Evolutionary conservation across 495 filamentous ascomycete species (phyloP).

Genomic region (Penicillium salamii): DNA sequence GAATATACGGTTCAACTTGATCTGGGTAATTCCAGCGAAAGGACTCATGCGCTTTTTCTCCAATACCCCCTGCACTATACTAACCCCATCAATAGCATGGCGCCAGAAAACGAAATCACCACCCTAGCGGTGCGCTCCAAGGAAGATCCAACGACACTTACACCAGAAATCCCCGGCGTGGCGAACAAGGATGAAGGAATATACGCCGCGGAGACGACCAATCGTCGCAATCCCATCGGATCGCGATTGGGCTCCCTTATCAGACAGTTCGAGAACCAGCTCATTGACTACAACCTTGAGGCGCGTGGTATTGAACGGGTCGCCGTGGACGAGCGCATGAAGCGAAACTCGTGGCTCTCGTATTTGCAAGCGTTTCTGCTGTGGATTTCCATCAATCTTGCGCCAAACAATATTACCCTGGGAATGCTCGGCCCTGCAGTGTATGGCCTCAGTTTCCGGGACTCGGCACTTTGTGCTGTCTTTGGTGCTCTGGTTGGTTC

Average conservation of each 20-base stretch:
- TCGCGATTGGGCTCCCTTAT: slow-evolving; percentile 32
- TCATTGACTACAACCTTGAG: slow-evolving; percentile 59
- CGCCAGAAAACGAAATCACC: slow-evolving; percentile 28
- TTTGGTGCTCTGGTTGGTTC: slow-evolving; percentile 62
- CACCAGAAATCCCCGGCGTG: slow-evolving; percentile 3
- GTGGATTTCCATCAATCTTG: slow-evolving; percentile 76
- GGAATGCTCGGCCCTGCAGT: slow-evolving; percentile 70
- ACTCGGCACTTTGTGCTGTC: slow-evolving; percentile 62
- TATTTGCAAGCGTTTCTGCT: slow-evolving; percentile 64
- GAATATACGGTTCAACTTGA: slow-evolving; percentile 63
- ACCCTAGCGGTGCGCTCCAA: slow-evolving; percentile 28
- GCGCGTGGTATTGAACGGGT: slow-evolving; percentile 75
- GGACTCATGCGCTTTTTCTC: slow-evolving; percentile 49
- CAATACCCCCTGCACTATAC: slow-evolving; percentile 4
- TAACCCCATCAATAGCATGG: slow-evolving; percentile 36
- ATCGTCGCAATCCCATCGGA: slow-evolving; percentile 19
- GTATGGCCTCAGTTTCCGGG: slow-evolving; percentile 65
- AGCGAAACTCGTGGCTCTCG: slow-evolving; percentile 48
- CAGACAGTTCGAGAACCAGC: slow-evolving; percentile 37
- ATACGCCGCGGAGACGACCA: slow-evolving; percentile 8
- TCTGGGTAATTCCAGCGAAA: slow-evolving; percentile 63
- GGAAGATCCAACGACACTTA: slow-evolving; percentile 10
- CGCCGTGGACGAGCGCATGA: slow-evolving; percentile 55
- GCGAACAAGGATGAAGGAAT: slow-evolving; percentile 21
- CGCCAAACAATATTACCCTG: slow-evolving; percentile 72